These are phyloP conservation scores for Phytophthora chlamydospora DNA, from an alignment of 352 stramenopile genomes.

Conservation along the genomic window DNA sequence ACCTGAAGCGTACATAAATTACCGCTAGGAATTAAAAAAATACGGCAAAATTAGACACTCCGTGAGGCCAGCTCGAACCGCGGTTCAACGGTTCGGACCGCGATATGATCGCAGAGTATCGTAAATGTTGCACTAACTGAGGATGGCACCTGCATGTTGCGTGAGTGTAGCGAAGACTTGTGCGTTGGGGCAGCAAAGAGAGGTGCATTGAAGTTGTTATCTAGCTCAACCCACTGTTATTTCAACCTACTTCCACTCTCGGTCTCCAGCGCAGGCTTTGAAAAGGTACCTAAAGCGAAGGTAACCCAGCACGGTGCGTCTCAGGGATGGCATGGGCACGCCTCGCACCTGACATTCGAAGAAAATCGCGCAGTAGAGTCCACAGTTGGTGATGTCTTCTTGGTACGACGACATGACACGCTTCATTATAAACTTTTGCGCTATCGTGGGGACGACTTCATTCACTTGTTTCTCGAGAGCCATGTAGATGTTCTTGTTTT, in stretches of 20 bases:
- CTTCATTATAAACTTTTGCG: not conserved
- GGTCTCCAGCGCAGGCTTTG: not conserved
- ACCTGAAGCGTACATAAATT: not conserved
- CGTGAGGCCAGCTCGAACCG: not conserved
- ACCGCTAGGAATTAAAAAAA: not conserved
- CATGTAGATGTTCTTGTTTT: slow-evolving; percentile 1
- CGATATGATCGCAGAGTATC: too few species aligned
- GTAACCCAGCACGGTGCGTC: not conserved
- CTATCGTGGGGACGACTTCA: not conserved
- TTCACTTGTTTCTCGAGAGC: not conserved
- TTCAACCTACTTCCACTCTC: not conserved
- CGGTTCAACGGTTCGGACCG: not conserved
- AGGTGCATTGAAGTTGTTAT: too few species aligned
- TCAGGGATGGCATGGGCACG: not conserved
- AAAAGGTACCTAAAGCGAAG: slow-evolving; percentile 1
- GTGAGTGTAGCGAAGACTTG: too few species aligned
- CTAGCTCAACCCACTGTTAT: too few species aligned
- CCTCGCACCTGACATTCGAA: slow-evolving; percentile 1
- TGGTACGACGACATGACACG: not conserved
- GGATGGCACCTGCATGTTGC: too few species aligned
- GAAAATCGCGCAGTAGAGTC: not conserved
- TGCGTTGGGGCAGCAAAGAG: too few species aligned
- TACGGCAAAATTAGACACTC: not conserved
- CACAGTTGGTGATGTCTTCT: too few species aligned
- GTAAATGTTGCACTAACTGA: too few species aligned